phyloP scores from a whole-genome alignment of 305 asterid genomes.

The Solanum hybrid region DNA sequence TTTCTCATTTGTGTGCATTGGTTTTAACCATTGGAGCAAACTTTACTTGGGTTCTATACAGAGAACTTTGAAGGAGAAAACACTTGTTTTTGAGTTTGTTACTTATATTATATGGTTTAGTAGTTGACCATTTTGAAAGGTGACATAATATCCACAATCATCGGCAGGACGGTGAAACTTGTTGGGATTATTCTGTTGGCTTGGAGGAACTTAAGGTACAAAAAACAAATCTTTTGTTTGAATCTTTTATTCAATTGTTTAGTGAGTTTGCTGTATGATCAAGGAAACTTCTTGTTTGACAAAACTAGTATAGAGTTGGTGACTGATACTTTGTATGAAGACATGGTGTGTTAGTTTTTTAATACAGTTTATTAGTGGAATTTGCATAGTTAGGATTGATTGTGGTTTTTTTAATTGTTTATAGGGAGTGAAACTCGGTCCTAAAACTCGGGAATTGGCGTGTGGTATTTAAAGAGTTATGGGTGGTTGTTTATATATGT shows the following conservation, averaged over 20 bases:
- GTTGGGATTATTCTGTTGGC: conserved; percentile 21
- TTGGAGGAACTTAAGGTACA: conserved; percentile 24
- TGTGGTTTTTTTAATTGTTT: conserved; percentile 11
- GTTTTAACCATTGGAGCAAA: neutral
- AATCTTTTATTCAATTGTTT: conserved; percentile 11
- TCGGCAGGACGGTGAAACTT: conserved; percentile 53
- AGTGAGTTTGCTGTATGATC: conserved; percentile 12
- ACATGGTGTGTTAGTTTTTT: conserved; percentile 13
- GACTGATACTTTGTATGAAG: conserved; percentile 28
- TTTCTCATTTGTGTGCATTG: conserved; percentile 3
- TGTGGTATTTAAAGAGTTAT: neutral
- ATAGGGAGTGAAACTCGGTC: conserved; percentile 31
- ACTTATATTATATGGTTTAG: neutral
- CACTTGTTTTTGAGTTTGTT: neutral
- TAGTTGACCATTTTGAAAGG: conserved; percentile 15
- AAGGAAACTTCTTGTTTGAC: conserved; percentile 10
- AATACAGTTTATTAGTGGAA: neutral
- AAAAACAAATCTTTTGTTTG: neutral
- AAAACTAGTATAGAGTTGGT: conserved; percentile 9
- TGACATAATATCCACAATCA: conserved; percentile 31
- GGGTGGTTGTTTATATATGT: conserved; percentile 11
- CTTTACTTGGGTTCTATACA: conserved; percentile 6
- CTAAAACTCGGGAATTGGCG: conserved; percentile 13
- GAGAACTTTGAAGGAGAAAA: conserved; percentile 9
- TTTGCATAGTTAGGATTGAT: conserved; percentile 14